Percentiles rank a stretch among this genome's conserved stretches.
phyloP scores from a whole-genome alignment of 495 filamentous ascomycete species.

The Penicillium herquei region DNA sequence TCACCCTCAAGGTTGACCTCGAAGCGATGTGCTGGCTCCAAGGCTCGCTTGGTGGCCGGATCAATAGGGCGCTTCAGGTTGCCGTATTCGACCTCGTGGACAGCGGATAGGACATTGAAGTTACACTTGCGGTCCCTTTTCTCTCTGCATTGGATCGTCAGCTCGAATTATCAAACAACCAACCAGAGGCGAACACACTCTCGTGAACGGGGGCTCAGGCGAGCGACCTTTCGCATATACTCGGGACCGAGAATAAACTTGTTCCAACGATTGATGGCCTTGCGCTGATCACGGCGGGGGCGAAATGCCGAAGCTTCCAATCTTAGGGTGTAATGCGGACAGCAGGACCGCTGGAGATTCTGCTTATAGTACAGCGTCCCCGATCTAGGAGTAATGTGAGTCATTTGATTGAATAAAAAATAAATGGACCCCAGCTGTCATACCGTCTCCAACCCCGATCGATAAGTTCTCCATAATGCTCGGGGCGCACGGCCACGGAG shows the following conservation, averaged over 20 bases:
- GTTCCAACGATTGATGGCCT: conserved; percentile 88
- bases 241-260: conserved; percentile 74
- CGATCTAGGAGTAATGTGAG: conserved; percentile 48
- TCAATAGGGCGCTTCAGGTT: conserved; percentile 54
- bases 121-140: conserved; percentile 68
- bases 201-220: conserved; percentile 71
- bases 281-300: conserved; percentile 76
- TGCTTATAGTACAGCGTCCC: conserved; percentile 90
- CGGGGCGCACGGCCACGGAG: conserved; percentile 62
- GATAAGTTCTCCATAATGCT: conserved; percentile 77
- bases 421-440: conserved; percentile 4
- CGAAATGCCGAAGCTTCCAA: conserved; percentile 70
- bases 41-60: conserved; percentile 50
- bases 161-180: not conserved
- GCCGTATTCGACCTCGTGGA: conserved; percentile 69
- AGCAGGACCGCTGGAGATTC: conserved; percentile 78
- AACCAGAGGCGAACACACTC: conserved; percentile 50
- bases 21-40: conserved; percentile 76
- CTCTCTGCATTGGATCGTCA: conserved; percentile 47
- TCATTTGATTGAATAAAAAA: conserved; percentile 4
- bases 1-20: conserved; percentile 78
- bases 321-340: conserved; percentile 92
- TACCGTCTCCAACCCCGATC: conserved; percentile 90
- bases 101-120: conserved; percentile 68
- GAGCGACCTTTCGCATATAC: conserved; percentile 71